Evolutionary conservation across 306 rosid genomes (phyloP).

Genomic region (Parietaria judaica): DNA sequence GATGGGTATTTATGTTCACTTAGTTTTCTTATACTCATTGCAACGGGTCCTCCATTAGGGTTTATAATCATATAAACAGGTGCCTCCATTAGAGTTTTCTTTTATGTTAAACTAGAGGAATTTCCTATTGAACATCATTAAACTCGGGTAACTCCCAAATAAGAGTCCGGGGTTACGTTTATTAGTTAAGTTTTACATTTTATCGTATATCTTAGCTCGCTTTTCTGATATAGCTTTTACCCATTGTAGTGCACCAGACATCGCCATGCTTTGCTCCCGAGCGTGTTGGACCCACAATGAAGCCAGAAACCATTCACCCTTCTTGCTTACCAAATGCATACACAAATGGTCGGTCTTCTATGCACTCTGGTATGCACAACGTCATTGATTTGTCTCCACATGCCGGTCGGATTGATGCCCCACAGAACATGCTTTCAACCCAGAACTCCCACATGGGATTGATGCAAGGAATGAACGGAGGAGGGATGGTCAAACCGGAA

Average conservation of each 20-base stretch:
- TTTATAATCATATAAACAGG: no score
- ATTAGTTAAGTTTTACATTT: no score
- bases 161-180: no score
- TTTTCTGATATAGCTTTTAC: constrained; percentile 3
- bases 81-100: no score
- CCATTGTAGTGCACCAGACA: constrained; percentile 55
- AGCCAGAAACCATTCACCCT: constrained; percentile 61
- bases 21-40: no score
- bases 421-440: constrained; percentile 42
- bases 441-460: constrained; percentile 54
- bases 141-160: no score
- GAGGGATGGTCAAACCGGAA: constrained; percentile 64
- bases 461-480: constrained; percentile 71
- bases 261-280: constrained; percentile 50
- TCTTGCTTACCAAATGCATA: constrained; percentile 46
- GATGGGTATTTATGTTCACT: no score
- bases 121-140: no score
- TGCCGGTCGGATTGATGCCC: constrained; percentile 51
- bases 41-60: no score
- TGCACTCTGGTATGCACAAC: constrained; percentile 52
- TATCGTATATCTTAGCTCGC: no score
- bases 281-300: constrained; percentile 42
- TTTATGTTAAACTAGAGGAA: no score
- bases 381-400: constrained; percentile 47
- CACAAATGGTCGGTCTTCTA: constrained; percentile 58